Percentiles rank a stretch among this genome's conserved stretches.
These are phyloP conservation scores for Phaffia tasmanica DNA, from an alignment of 768 basidiomycete species.

Conservation along the genomic window DNA sequence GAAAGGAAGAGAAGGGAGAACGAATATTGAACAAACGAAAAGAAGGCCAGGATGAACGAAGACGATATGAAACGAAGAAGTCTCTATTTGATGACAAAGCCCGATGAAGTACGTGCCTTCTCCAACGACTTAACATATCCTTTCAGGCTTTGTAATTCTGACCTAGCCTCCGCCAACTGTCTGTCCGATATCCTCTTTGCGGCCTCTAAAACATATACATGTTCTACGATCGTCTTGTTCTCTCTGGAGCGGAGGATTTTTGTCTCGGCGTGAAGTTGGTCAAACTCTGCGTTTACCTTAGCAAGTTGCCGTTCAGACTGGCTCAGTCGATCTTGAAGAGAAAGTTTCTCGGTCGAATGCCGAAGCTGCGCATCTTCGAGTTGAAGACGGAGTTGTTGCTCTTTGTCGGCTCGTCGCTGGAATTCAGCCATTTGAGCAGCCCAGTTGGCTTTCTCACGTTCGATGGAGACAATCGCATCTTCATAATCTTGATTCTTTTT, in stretches of 20 bases:
- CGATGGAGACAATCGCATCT: constrained; percentile 70
- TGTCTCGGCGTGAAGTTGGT: constrained; percentile 71
- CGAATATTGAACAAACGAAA: too few species aligned
- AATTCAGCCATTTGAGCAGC: constrained; percentile 59
- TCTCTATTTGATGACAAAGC: neutral
- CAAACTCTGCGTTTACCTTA: constrained; percentile 66
- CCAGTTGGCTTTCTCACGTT: constrained; percentile 66
- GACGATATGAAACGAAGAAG: too few species aligned
- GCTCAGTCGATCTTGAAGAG: constrained; percentile 55
- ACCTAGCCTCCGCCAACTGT: constrained; percentile 69
- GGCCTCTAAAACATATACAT: constrained; percentile 89
- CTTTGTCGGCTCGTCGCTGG: constrained; percentile 53
- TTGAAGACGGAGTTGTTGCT: constrained; percentile 59
- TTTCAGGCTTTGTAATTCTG: constrained; percentile 61
- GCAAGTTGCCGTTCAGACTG: constrained; percentile 71
- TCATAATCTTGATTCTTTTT: constrained; percentile 75
- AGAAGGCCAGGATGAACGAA: too few species aligned
- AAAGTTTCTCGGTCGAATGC: constrained; percentile 51
- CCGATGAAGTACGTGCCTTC: constrained; percentile 32
- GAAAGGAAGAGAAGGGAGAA: too few species aligned
- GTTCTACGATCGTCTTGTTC: constrained; percentile 97
- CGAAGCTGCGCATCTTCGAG: constrained; percentile 55
- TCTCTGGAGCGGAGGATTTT: constrained; percentile 66
- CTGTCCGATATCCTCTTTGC: constrained; percentile 90
- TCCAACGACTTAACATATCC: constrained; percentile 76